Percentiles rank a stretch among this genome's conserved stretches.
Evolutionary conservation across 331 rosid species (phyloP).

Genomic region (Phaseolus coccineus): DNA sequence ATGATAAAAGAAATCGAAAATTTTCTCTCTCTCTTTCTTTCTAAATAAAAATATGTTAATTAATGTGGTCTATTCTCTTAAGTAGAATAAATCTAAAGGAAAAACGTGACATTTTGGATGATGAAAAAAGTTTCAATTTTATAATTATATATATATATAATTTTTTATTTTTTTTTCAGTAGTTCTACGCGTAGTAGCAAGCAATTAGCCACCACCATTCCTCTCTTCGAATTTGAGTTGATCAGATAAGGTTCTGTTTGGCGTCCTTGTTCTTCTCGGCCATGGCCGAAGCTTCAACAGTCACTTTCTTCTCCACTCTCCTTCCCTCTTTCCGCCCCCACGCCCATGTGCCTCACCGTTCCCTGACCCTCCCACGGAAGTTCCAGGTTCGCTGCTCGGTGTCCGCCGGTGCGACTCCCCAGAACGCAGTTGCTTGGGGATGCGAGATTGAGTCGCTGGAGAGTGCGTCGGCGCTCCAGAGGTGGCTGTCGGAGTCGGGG

Average conservation of each 20-base stretch:
- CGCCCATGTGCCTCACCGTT: conserved; percentile 36
- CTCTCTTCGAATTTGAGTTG: background rate
- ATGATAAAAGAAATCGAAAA: too few species aligned
- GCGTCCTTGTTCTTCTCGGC: conserved; percentile 5
- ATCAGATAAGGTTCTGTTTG: conserved; percentile 59
- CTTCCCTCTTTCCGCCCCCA: conserved; percentile 53
- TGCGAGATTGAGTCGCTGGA: conserved; percentile 85
- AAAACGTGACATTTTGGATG: too few species aligned
- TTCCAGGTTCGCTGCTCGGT: conserved; percentile 56
- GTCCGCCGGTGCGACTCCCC: conserved; percentile 48
- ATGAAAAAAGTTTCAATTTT: too few species aligned
- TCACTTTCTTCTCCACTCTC: conserved; percentile 48
- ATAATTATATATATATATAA: too few species aligned
- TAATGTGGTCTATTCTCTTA: too few species aligned
- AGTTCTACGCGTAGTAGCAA: too few species aligned
- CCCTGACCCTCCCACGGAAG: conserved; percentile 45
- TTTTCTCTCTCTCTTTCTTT: too few species aligned
- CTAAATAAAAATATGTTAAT: too few species aligned
- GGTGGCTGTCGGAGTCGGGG: conserved; percentile 79
- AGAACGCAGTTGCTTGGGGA: conserved; percentile 68
- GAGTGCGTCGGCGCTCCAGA: conserved; percentile 76
- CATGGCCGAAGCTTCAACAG: conserved; percentile 80
- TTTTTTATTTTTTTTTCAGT: too few species aligned
- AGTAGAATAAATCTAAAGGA: too few species aligned
- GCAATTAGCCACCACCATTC: background rate